Evolutionary conservation across 495 filamentous ascomycete genomes (phyloP).

Genomic region (Xylaria cubensis): DNA sequence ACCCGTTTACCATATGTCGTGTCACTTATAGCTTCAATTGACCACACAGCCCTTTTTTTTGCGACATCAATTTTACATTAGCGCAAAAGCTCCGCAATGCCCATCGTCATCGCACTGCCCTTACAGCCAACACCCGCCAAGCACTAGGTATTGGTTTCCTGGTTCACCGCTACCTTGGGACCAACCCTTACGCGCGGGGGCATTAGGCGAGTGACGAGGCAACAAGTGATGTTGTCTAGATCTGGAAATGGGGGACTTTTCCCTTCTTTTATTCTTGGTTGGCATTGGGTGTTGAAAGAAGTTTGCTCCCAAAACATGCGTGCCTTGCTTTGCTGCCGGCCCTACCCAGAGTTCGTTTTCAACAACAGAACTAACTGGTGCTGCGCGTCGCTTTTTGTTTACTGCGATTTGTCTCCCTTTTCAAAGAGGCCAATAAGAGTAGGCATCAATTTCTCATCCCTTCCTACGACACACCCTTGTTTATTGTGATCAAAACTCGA

Average conservation of each 20-base stretch:
- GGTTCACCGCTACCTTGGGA: constrained; percentile 17
- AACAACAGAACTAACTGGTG: not conserved
- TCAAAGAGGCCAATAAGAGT: not conserved
- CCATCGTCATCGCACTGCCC: constrained; percentile 11
- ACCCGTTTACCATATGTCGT: constrained; percentile 16
- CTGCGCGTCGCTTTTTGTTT: not conserved
- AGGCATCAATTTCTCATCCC: not conserved
- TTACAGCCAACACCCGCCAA: not conserved
- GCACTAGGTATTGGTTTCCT: not conserved
- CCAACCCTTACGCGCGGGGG: not conserved
- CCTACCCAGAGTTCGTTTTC: not conserved
- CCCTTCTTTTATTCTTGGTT: not conserved
- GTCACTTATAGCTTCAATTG: constrained; percentile 19
- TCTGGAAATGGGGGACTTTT: constrained; percentile 15
- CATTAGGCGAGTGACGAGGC: constrained; percentile 24
- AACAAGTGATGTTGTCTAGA: not conserved
- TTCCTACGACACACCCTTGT: not conserved
- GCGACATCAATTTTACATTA: constrained; percentile 15
- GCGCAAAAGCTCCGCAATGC: constrained; percentile 16
- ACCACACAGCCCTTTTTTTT: constrained; percentile 14
- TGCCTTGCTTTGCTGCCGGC: constrained; percentile 11
- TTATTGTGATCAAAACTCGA: not conserved
- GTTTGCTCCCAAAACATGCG: constrained; percentile 4
- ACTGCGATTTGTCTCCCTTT: not conserved
- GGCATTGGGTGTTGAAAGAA: constrained; percentile 9